phyloP scores from a whole-genome alignment of 2,329 filamentous ascomycete species.

The Cercospora sp. region DNA sequence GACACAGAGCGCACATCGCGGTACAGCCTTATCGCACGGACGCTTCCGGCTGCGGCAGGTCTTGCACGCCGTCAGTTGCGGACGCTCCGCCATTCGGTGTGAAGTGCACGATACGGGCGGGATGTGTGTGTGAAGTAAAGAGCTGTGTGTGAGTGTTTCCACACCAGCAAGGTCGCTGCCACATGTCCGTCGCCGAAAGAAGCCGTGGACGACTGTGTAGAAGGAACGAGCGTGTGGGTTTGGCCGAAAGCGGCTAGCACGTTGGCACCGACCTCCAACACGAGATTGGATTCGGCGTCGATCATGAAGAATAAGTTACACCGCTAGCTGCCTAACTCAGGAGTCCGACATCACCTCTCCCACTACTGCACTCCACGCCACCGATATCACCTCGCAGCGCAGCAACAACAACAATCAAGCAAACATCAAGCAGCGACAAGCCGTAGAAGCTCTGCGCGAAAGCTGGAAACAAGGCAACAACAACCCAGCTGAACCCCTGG shows the following conservation, averaged over 20 bases:
- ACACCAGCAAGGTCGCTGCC: not conserved
- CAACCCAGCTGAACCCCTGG: not conserved
- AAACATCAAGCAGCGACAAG: not conserved
- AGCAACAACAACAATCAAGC: not conserved
- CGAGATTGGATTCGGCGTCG: slow-evolving; percentile 9
- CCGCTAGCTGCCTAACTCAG: not conserved
- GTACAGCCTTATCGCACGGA: slow-evolving; percentile 20
- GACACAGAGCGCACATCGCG: slow-evolving; percentile 21
- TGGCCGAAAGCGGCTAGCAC: not conserved
- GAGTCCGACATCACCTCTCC: slow-evolving; percentile 5
- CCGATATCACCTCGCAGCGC: slow-evolving; percentile 1
- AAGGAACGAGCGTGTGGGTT: not conserved
- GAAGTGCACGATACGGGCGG: not conserved
- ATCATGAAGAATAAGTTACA: slow-evolving; percentile 3
- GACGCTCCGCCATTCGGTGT: not conserved
- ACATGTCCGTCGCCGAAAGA: not conserved
- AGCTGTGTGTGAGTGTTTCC: not conserved
- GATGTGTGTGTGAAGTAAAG: not conserved
- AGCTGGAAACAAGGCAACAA: not conserved
- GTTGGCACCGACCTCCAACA: slow-evolving; percentile 1
- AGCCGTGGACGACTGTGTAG: not conserved
- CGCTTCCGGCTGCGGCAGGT: slow-evolving; percentile 15
- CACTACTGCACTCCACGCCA: slow-evolving; percentile 3
- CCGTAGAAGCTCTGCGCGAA: not conserved
- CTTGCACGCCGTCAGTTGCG: slow-evolving; percentile 20